A percentile compares a stretch with the other conserved stretches of the same genome.
Evolutionary conservation across 106 monocot genomes (phyloP).

Genomic region (Dioscorea dumetorum): DNA sequence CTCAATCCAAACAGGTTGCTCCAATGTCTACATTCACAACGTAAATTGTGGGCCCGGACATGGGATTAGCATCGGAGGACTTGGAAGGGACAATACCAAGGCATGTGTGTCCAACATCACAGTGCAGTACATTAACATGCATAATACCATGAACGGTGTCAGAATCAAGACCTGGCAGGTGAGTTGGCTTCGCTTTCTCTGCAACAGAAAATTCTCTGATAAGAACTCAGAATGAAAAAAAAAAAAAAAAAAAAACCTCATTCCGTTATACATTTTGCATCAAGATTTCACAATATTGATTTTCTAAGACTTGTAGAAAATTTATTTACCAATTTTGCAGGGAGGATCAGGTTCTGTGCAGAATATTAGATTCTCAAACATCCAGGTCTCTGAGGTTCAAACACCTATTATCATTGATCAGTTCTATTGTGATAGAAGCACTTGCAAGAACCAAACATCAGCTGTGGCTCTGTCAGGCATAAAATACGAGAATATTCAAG

Average conservation of each 20-base stretch:
- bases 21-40: constrained; percentile 61
- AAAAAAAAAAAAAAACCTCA: not conserved
- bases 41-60: constrained; percentile 92
- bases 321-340: constrained; percentile 22
- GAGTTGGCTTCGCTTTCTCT: not conserved
- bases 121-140: constrained; percentile 63
- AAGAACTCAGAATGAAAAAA: not conserved
- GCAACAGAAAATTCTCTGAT: not conserved
- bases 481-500: constrained; percentile 66
- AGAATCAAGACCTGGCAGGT: constrained; percentile 99
- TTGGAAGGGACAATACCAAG: constrained; percentile 79
- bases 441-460: constrained; percentile 75
- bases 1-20: constrained; percentile 91
- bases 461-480: constrained; percentile 70
- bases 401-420: constrained; percentile 87
- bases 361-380: constrained; percentile 69
- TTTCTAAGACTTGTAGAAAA: too few species aligned
- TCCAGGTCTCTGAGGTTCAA: constrained; percentile 71
- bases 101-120: constrained; percentile 92
- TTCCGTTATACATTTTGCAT: not conserved
- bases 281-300: not conserved
- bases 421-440: constrained; percentile 71
- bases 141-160: constrained; percentile 70
- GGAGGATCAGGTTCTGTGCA: constrained; percentile 81
- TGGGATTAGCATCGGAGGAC: constrained; percentile 94